A percentile compares a stretch with the other conserved stretches of the same genome.
phyloP scores from a whole-genome alignment of 2,329 filamentous ascomycete species.

The Pyricularia grisea region DNA sequence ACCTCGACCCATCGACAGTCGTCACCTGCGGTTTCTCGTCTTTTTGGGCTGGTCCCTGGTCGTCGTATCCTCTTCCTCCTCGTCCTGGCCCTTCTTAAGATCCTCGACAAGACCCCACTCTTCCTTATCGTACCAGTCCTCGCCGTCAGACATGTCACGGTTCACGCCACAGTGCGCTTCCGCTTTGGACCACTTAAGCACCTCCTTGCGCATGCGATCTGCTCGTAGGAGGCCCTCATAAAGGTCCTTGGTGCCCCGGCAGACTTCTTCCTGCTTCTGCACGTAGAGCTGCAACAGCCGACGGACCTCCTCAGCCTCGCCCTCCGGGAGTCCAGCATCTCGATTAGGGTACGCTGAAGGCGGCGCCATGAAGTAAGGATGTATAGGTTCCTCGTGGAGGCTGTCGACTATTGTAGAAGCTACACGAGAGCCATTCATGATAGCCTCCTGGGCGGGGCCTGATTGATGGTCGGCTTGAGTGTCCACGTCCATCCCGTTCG shows the following conservation, averaged over 20 bases:
- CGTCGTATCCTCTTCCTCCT: slow-evolving; percentile 66
- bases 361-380: slow-evolving; percentile 66
- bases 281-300: slow-evolving; percentile 66
- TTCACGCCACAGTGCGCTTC: slow-evolving; percentile 61
- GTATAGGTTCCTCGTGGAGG: slow-evolving; percentile 45
- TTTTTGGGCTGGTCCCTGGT: slow-evolving; percentile 43
- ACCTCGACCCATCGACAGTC: not conserved
- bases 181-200: slow-evolving; percentile 68
- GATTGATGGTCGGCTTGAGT: not conserved
- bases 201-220: slow-evolving; percentile 60
- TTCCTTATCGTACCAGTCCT: slow-evolving; percentile 81
- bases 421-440: not conserved
- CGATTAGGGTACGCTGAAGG: slow-evolving; percentile 52
- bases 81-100: slow-evolving; percentile 71
- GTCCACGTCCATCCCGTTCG: not conserved
- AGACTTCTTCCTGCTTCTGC: slow-evolving; percentile 79
- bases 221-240: slow-evolving; percentile 64
- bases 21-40: slow-evolving; percentile 44
- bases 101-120: slow-evolving; percentile 69
- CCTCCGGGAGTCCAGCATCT: slow-evolving; percentile 60
- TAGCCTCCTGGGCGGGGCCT: not conserved
- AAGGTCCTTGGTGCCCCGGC: slow-evolving; percentile 58
- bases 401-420: not conserved
- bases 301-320: slow-evolving; percentile 71
- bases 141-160: slow-evolving; percentile 74